Conservation (phyloP, 306 rosid species). For the barrel medic (Medicago truncatula) region MtrunA17r5.0-ANR NC_053048.1:13372001-13372500, state of each 20-base stretch:
- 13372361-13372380: constrained; percentile 89
- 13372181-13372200: constrained; percentile 91
- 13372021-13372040: background rate
- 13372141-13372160: constrained; percentile 74
- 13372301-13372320: constrained; percentile 48
- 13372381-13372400: constrained; percentile 66
- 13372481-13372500: constrained; percentile 49
- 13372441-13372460: constrained; percentile 80
- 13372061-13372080: background rate
- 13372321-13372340: constrained; percentile 72
- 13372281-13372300: constrained; percentile 60
- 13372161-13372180: constrained; percentile 69
- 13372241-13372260: constrained; percentile 75
- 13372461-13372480: constrained; percentile 64
- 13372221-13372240: constrained; percentile 83
- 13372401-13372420: constrained; percentile 82
- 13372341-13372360: constrained; percentile 73
- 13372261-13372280: constrained; percentile 79
- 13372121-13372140: constrained; percentile 91
- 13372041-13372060: background rate
- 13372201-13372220: constrained; percentile 80
- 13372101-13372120: constrained; percentile 85
- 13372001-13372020: background rate
- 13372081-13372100: background rate
- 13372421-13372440: constrained; percentile 84